Percentiles rank a stretch among this genome's conserved stretches.
phyloP scores from a whole-genome alignment of 2,329 filamentous ascomycete species.

The Colletotrichum lentis region DNA sequence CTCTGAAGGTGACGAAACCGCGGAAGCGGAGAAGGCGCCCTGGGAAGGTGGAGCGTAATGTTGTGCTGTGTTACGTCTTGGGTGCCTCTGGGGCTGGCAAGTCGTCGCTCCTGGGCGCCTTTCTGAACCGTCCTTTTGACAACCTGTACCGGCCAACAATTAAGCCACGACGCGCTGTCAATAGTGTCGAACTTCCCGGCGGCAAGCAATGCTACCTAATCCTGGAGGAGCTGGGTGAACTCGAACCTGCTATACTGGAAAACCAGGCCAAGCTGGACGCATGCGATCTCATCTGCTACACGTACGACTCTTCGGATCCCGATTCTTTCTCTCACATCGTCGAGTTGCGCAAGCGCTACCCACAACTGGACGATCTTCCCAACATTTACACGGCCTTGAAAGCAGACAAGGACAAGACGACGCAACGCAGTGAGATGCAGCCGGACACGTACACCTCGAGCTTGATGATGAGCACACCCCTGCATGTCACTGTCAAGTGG shows the following conservation, averaged over 20 bases:
- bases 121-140: conserved; percentile 87
- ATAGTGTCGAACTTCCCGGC: conserved; percentile 93
- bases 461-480: conserved; percentile 86
- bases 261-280: conserved; percentile 89
- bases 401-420: conserved; percentile 94
- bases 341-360: conserved; percentile 77
- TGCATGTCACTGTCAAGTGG: conserved; percentile 97
- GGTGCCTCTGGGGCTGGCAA: conserved; percentile 89
- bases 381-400: conserved; percentile 93
- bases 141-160: conserved; percentile 90
- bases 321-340: conserved; percentile 95
- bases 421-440: conserved; percentile 89
- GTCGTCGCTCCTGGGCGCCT: conserved; percentile 87
- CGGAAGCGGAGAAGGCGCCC: conserved; percentile 84
- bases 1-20: conserved; percentile 90
- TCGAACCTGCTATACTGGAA: conserved; percentile 94
- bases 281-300: conserved; percentile 93
- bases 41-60: conserved; percentile 89
- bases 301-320: conserved; percentile 95
- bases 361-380: conserved; percentile 87
- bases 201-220: conserved; percentile 98
- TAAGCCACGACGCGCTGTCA: conserved; percentile 90
- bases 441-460: conserved; percentile 89
- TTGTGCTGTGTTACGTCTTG: conserved; percentile 91
- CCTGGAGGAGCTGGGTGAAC: conserved; percentile 89